Evolutionary conservation across 140 eudicot species (phyloP), one percentile per base, ranked within the genome.

Genomic region (Cichorium intybus): DNA sequence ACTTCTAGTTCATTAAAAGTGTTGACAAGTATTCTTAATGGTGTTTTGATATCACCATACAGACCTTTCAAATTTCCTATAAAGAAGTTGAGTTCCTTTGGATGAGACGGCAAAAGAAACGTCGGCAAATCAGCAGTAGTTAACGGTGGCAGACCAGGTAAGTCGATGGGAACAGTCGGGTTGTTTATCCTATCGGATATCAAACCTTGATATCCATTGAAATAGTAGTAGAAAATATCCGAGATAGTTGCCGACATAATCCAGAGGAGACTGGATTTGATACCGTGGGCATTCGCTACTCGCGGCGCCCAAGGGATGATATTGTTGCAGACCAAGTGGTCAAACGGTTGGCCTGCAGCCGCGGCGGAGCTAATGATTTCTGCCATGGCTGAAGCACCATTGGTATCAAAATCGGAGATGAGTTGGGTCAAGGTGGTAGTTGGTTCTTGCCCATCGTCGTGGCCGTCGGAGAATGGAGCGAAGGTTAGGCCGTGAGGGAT

Each of bases 241-340:
- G 80, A 52, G 1, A 74, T 23, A 6, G 80, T 70, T 18, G 90
- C 80, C 0, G 84, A 24, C 41, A 83, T 87, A 48, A 80, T 81
- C 89, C 86, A 81, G 1, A 81, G 75, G 6, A 87, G 68, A 64
- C 51, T 48, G 17, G 77, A 51, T 22, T 70, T 67, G 7, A 71
- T 17, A n/a, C 64, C 10, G 0, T 74, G 69, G 4, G 49, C 35
- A 6, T 49, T 0, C 0, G 74, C 79, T 22, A 74, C 69, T 21
- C 43, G 6, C 1, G 74, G 69, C 10, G 68, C 79, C 79, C 79
- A 74, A 0, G 69, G 26, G 34, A 51, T 0, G 8, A 15, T 23
- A 0, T 43, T 74, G 62, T 69, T 74, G 20, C 66, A 74, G 17
- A 74, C 63, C 24, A 74, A 24, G 23, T 74, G 64, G 61, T 58